Base-by-base conservation (phyloP, 2,329 filamentous ascomycete species). In the Tolypocladium capitatum region DNA sequence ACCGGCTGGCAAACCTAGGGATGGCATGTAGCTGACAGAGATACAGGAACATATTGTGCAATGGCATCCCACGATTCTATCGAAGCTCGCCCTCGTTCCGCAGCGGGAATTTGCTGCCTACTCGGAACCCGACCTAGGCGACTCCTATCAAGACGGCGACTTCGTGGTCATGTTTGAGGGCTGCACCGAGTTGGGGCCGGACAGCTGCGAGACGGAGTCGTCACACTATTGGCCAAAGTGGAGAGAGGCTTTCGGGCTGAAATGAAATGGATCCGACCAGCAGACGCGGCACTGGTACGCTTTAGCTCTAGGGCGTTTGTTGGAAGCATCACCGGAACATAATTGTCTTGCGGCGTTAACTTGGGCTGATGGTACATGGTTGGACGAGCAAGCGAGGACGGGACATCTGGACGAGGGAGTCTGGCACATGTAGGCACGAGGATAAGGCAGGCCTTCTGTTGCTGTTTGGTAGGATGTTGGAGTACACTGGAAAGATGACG, bases 31-130 rank as follows among this genome's bases (percentile, higher is more conserved):
- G 48, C 60, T 70, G 53, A 72, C 53, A 27, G 2, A 21, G 11
- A 43, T 38, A 13, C 52, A 90, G 85, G 86, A 91, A 67, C 86
- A 92, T 61, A 84, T 91, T 55, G 80, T 87, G 32, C 91, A 95
- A 72, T 98, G 92, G 94, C 92, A 98, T 62, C 89, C 91, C 28
- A 98, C 92, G 0, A 84, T 98, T 41, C 77, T 98, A 11, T 88
- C 91, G 34, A 92, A 89, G 61, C 70, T 97, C 52, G 90, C 86
- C 1, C 73, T 98, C 21, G 74, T 98, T n/a, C 89, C 91, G 2
- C 92, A 98, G 66, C 78, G 83, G 46, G 73, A 76, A 32, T 70
- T 98, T 62, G 94, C 94, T 60, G 78, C 86, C 0, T 97, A 96
- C 65, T 81, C 74, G 51, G 67, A 68, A 46, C 61, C 63, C 38